Conservation (phyloP, 257 asterid species). For the Scutellaria barbata region DNA sequence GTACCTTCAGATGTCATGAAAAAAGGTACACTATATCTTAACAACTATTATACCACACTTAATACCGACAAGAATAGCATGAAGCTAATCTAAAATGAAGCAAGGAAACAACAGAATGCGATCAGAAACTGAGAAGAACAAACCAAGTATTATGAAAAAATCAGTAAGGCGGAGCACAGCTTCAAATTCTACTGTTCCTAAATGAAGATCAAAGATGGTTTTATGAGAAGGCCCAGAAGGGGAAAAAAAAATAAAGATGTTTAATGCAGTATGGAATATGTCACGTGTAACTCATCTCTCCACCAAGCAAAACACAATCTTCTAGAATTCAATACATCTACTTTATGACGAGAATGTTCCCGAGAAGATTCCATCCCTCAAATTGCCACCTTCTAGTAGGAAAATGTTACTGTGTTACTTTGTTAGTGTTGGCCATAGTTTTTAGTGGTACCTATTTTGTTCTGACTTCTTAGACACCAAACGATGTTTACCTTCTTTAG, state of each 20-base stretch:
- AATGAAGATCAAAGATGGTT: slow-evolving; percentile 4
- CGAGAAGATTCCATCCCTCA: background rate
- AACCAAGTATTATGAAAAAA: slow-evolving; percentile 20
- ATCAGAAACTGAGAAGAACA: slow-evolving; percentile 25
- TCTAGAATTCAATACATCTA: slow-evolving; percentile 23
- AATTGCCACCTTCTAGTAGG: slow-evolving; percentile 13
- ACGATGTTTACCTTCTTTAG: slow-evolving; percentile 6
- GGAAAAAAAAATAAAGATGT: slow-evolving; percentile 1
- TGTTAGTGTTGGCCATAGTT: slow-evolving; percentile 11
- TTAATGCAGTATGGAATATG: background rate
- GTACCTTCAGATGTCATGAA: slow-evolving; percentile 66
- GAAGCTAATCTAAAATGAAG: slow-evolving; percentile 25
- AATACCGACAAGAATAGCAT: slow-evolving; percentile 18
- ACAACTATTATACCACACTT: slow-evolving; percentile 25
- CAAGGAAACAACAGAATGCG: slow-evolving; percentile 10
- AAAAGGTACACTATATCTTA: slow-evolving; percentile 37
- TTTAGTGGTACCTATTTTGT: background rate
- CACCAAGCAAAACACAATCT: slow-evolving; percentile 7
- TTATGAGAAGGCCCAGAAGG: slow-evolving; percentile 3
- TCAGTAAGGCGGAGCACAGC: background rate
- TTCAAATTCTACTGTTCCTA: slow-evolving; percentile 1
- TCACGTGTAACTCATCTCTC: slow-evolving; percentile 13
- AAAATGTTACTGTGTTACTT: slow-evolving; percentile 13
- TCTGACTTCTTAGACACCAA: slow-evolving; percentile 13
- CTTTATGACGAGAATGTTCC: background rate